Base-by-base conservation (phyloP, 352 stramenopile species). In the Peronosclerospora sorghi region DNA sequence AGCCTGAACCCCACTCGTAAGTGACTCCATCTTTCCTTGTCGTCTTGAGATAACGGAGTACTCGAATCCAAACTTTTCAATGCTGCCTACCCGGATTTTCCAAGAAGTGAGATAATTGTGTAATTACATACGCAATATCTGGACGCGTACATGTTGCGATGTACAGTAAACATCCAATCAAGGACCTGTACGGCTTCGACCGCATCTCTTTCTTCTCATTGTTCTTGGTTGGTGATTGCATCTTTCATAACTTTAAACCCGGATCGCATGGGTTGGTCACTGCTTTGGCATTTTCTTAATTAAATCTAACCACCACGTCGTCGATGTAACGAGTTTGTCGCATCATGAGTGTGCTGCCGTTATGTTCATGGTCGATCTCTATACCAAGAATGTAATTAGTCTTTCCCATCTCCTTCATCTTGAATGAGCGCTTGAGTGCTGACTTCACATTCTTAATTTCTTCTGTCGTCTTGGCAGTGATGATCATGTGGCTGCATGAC, bases 251-350 rank as follows among this genome's bases (percentile, higher is more conserved):
- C 28, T 4, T 34, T 12, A 34, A 2, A 15, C 32, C 15, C 5
- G 32, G 5, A 14, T 23, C 32, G 24, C 32, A 24, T 4, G 37
- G 23, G 3, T 35, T 45, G 2, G 18, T 17, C 1, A 45, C 30
- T 21, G 10, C 13, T 12, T 48, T 48, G 1, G 29, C 32, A 29
- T 27, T 48, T 41, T 8, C n/a, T n/a, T n/a, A n/a, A n/a, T n/a
- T n/a, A n/a, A n/a, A n/a, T n/a, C n/a, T n/a, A n/a, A n/a, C n/a
- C 9, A 30, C 19, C 29, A 48, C 41, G 14, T 35, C 41, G 29
- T 48, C 21, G 20, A 35, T 41, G 8, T 35, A 48, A 1, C 32
- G 13, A 13, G 41, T 48, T 21, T 41, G 41, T 23, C 35, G 32
- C 1, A 48, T n/a, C n/a, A n/a, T n/a, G n/a, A n/a, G n/a, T n/a